Conservation (phyloP, 2,329 filamentous ascomycete genomes). For the Colletotrichum lindemuthianum region DNA sequence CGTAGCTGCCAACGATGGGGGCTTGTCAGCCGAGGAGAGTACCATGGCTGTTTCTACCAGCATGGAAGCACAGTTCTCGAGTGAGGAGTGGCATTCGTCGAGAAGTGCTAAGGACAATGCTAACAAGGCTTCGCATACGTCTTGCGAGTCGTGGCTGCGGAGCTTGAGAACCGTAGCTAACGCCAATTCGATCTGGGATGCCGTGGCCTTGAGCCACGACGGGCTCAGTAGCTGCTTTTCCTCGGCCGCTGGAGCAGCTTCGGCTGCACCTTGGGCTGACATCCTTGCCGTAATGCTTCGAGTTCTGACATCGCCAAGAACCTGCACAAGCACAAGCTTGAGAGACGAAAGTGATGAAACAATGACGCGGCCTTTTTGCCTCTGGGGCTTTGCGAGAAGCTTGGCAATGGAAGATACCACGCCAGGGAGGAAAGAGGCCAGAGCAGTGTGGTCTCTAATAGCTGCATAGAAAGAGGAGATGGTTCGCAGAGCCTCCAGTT, state of each 20-base stretch:
- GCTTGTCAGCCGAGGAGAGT: conserved; percentile 64
- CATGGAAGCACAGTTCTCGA: conserved; percentile 75
- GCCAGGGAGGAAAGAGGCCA: conserved; percentile 88
- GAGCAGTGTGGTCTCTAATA: conserved; percentile 76
- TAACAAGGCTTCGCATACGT: conserved; percentile 75
- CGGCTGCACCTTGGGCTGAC: conserved; percentile 9
- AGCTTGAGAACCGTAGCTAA: conserved; percentile 81
- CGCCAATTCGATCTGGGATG: conserved; percentile 83
- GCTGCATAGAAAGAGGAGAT: conserved; percentile 70
- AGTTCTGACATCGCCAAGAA: conserved; percentile 67
- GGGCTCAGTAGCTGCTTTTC: conserved; percentile 54
- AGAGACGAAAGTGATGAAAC: conserved; percentile 69
- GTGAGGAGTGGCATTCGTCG: conserved; percentile 79
- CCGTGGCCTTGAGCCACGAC: conserved; percentile 83
- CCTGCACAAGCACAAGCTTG: conserved; percentile 61
- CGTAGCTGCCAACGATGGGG: conserved; percentile 52
- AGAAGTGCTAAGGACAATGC: conserved; percentile 78
- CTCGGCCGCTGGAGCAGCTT: conserved; percentile 37
- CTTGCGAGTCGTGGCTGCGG: conserved; percentile 73
- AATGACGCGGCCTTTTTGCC: conserved; percentile 68
- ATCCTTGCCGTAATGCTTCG: conserved; percentile 54
- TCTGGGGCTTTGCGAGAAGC: conserved; percentile 74
- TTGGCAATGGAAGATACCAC: conserved; percentile 85
- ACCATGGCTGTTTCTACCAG: conserved; percentile 85
- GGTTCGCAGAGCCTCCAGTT: conserved; percentile 74